Evolutionary conservation across 164 flowering plant species (phyloP), one percentile per base, ranked within the genome.

Genomic region (Malania oleifera): DNA sequence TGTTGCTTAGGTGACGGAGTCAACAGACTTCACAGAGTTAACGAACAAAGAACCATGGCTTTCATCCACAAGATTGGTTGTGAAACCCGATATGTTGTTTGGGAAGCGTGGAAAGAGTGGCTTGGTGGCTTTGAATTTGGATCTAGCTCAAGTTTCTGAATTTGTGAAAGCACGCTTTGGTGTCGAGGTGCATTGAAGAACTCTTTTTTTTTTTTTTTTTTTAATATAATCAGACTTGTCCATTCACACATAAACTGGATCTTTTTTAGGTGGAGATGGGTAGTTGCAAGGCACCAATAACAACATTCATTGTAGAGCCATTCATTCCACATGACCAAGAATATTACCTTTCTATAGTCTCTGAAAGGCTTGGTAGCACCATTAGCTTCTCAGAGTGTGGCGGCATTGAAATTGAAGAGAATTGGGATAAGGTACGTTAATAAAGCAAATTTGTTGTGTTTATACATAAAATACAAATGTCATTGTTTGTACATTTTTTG

Each of bases 91-190:
- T 63, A 92, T 92, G 98, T 68, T 92, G 73, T 92, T 92, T 58
- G 96, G 98, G 47, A 92, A 92, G 64, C 91, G 95, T 54, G 96
- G 98, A 41, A 91, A 91, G 87, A 89, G 96, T 71, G 98, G 98
- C 7, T 70, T 91, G 58, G 96, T 91, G 2, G 95, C 88, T 12
- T 66, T 92, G 64, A 87, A 89, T 69, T 62, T 92, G 22, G 96
- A 92, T 78, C 58, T 92, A 37, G 93, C 95, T 63, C 82, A 89
- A 73, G 96, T 89, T 60, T 82, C 89, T 20, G 76, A 66, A 11
- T 92, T 92, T 62, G 98, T 92, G 27, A 87, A 87, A 67, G 78
- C 67, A 38, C 82, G 96, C 20, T 78, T 92, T 24, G 96, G 98
- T 2, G 69, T 60, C 17, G 93, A 92, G 96, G 98, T 92, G 56